Conservation (phyloP, 129 eudicot species). For the Erigeron canadensis region DNA sequence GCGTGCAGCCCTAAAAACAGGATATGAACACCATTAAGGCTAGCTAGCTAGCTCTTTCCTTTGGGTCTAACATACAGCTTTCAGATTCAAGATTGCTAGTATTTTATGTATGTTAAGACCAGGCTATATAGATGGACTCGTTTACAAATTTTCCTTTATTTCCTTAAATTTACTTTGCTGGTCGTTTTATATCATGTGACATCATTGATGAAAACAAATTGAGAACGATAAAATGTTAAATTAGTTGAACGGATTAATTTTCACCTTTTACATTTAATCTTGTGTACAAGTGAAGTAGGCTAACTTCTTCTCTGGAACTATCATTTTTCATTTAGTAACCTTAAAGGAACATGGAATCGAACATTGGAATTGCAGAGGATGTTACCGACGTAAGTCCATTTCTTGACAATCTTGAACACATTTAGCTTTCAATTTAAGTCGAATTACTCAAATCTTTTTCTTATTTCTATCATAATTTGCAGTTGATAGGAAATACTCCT, state of each 20-base stretch:
- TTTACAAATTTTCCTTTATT: too few relatives aligned
- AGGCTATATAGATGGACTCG: too few relatives aligned
- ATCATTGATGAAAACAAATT: neutral
- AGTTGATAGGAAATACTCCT: constrained; percentile 75
- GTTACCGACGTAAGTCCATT: constrained; percentile 53
- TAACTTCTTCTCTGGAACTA: constrained; percentile 12
- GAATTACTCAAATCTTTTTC: neutral
- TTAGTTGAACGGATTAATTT: neutral
- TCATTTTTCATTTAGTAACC: constrained; percentile 41
- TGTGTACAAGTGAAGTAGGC: neutral
- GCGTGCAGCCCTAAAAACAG: too few relatives aligned
- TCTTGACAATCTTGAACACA: constrained; percentile 5
- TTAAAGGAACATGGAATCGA: constrained; percentile 47
- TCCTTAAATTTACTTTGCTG: too few relatives aligned
- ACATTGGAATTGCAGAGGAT: constrained; percentile 53
- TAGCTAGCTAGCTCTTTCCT: too few relatives aligned
- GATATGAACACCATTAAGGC: too few relatives aligned
- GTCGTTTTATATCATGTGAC: too few relatives aligned
- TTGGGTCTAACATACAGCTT: too few relatives aligned
- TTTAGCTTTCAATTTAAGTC: neutral
- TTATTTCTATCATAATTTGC: constrained; percentile 7
- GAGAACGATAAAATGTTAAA: neutral
- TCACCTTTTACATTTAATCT: neutral
- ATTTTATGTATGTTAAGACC: too few relatives aligned
- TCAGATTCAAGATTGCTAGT: too few relatives aligned